Evolutionary conservation across 78 protist species (phyloP), one percentile per base, ranked within the genome.

Genomic region (Tieghemostelium lacteum): DNA sequence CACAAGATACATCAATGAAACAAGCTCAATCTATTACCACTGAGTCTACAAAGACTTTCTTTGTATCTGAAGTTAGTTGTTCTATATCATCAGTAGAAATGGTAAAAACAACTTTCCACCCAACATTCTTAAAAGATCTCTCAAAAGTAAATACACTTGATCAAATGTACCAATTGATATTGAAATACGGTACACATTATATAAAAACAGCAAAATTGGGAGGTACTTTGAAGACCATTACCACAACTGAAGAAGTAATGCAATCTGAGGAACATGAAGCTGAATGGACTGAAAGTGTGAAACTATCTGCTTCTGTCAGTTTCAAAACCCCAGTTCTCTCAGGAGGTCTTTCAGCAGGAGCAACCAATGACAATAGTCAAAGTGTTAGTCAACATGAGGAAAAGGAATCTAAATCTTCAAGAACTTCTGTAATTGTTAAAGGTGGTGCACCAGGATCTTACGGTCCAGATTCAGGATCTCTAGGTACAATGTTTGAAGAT

Each of bases 371-470:
- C 54, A 8, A 57, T 3, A 8, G 8, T 8, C 4, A 1, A 3
- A 16, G 12, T 50, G 39, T 24, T 3, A 5, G 5, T 17, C 20
- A 49, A n/a, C 65, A 49, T 26, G 20, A 6, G 24, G 42, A 36
- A 33, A 50, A 26, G 16, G 76, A 71, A 54, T 2, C 7, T 3
- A 50, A 22, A 16, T 50, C 76, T 24, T 12, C 3, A 31, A n/a
- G 45, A n/a, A n/a, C 76, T 6, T 50, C 3, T 7, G 14, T 52
- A 37, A 26, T 50, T n/a, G 39, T 71, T n/a, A 71, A 50, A 31
- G 76, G 76, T 31, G 76, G 76, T 31, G 45, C 57, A 71, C 76
- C 76, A 14, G 76, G 76, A 7, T 71, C 76, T 14, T 71, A 71
- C 50, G 76, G 76, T 50, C 54, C n/a, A n/a, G n/a, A n/a, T n/a